phyloP scores from a whole-genome alignment of 2,329 filamentous ascomycete genomes.

The Chrysoporthe cubensis region DNA sequence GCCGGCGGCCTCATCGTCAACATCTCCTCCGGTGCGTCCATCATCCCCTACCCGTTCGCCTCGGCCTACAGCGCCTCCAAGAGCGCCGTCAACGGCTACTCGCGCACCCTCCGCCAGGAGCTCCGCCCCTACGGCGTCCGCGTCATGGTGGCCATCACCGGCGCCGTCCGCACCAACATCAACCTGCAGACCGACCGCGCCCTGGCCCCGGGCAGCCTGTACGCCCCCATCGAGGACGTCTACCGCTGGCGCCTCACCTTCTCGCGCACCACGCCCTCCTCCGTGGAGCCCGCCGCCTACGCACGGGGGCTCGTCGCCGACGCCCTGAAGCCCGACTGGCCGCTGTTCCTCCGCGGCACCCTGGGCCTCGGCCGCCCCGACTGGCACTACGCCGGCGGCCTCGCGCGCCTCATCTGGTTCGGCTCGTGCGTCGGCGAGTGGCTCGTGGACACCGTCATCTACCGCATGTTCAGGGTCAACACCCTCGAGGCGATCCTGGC shows the following conservation, averaged over 20 bases:
- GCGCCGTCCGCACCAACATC: slow-evolving; percentile 57
- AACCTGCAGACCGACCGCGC: slow-evolving; percentile 45
- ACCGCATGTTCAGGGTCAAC: slow-evolving; percentile 27
- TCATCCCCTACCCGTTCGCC: slow-evolving; percentile 57
- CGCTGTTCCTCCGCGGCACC: slow-evolving; percentile 13
- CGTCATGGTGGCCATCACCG: slow-evolving; percentile 61
- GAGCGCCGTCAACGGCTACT: slow-evolving; percentile 57
- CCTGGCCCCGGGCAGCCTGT: slow-evolving; percentile 52
- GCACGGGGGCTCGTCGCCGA: slow-evolving; percentile 20
- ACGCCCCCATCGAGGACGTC: slow-evolving; percentile 43
- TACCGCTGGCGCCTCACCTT: slow-evolving; percentile 29
- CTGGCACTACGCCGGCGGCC: slow-evolving; percentile 28
- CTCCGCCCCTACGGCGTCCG: slow-evolving; percentile 58
- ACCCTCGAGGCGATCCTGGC: slow-evolving; percentile 21
- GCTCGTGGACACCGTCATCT: slow-evolving; percentile 22
- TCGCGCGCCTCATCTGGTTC: slow-evolving; percentile 17
- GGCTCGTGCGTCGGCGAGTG: slow-evolving; percentile 25
- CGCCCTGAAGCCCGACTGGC: slow-evolving; percentile 26
- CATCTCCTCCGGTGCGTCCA: slow-evolving; percentile 55
- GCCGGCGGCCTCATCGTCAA: slow-evolving; percentile 58
- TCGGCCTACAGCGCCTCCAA: slow-evolving; percentile 60
- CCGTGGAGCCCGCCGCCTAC: slow-evolving; percentile 19
- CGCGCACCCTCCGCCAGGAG: slow-evolving; percentile 57
- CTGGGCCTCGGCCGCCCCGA: slow-evolving; percentile 26
- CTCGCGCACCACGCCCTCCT: slow-evolving; percentile 14